phyloP scores from a whole-genome alignment of 2,329 filamentous ascomycete species.

The Elsinoe ampelina region DNA sequence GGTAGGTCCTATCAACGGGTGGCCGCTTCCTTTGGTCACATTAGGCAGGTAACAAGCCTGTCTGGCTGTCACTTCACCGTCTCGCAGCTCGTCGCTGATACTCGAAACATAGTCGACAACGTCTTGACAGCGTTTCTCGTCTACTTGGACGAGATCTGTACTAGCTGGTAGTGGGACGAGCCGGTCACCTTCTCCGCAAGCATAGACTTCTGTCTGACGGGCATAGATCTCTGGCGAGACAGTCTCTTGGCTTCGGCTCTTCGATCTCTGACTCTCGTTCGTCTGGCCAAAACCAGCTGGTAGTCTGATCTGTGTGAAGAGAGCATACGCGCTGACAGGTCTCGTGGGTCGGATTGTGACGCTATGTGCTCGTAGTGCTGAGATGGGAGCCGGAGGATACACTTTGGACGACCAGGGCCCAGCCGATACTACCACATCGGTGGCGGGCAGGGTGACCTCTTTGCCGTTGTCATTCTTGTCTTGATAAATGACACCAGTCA shows the following conservation, averaged over 20 bases:
- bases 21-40: conserved; percentile 48
- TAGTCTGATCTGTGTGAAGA: conserved; percentile 79
- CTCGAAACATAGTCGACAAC: conserved; percentile 67
- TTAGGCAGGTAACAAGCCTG: conserved; percentile 93
- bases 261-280: conserved; percentile 38
- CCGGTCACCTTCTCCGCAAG: conserved; percentile 82
- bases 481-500: conserved; percentile 56
- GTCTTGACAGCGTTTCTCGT: conserved; percentile 71
- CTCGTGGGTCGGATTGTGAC: conserved; percentile 50
- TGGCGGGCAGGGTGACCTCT: conserved; percentile 44
- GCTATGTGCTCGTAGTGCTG: conserved; percentile 52
- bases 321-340: conserved; percentile 60
- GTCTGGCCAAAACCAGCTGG: conserved; percentile 53
- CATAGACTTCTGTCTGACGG: conserved; percentile 80
- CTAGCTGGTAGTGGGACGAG: conserved; percentile 64
- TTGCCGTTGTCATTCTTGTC: conserved; percentile 42
- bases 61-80: conserved; percentile 53
- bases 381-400: conserved; percentile 48
- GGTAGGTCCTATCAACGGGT: conserved; percentile 70
- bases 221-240: conserved; percentile 92
- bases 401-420: conserved; percentile 53
- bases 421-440: conserved; percentile 49
- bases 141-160: conserved; percentile 65
- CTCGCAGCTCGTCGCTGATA: conserved; percentile 41
- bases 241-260: conserved; percentile 48